A percentile compares a stretch with the other conserved stretches of the same genome.
Evolutionary conservation across 139 green algal species (phyloP).

Genomic region (Pseudopediastrum boryanum): DNA sequence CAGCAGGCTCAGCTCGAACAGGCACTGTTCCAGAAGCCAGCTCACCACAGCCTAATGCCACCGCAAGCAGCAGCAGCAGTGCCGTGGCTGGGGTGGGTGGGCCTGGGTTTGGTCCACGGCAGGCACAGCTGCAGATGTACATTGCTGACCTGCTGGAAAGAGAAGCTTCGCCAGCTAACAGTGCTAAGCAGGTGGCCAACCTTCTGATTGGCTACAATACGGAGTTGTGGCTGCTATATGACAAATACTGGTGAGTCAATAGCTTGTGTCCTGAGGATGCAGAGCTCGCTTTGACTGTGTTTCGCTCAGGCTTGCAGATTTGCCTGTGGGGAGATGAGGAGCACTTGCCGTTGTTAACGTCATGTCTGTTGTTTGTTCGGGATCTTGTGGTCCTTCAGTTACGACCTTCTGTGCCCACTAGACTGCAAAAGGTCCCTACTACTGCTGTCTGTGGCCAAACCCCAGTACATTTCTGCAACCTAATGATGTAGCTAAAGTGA

Average conservation of each 20-base stretch:
- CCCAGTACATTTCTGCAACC: too few relatives aligned
- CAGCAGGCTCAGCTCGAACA: neutral
- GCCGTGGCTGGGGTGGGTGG: neutral
- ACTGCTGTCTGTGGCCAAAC: too few relatives aligned
- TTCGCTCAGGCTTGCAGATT: too few relatives aligned
- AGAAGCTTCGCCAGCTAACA: slow-evolving; percentile 28
- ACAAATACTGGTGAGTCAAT: slow-evolving; percentile 60
- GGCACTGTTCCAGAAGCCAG: too few relatives aligned
- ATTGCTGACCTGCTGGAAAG: slow-evolving; percentile 62
- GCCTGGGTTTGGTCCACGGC: slow-evolving; percentile 7
- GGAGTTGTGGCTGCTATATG: slow-evolving; percentile 69
- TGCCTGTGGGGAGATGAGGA: too few relatives aligned
- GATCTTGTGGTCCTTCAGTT: too few relatives aligned
- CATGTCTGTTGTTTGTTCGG: too few relatives aligned
- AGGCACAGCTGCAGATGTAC: slow-evolving; percentile 26
- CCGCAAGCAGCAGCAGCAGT: neutral
- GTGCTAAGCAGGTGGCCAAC: slow-evolving; percentile 45
- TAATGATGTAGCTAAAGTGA: too few relatives aligned
- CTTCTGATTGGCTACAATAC: slow-evolving; percentile 64
- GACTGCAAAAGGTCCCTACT: too few relatives aligned
- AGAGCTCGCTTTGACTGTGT: slow-evolving; percentile 20
- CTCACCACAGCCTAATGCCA: neutral
- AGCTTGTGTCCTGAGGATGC: slow-evolving; percentile 33
- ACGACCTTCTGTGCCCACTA: too few relatives aligned
- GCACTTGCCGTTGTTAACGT: too few relatives aligned